Conservation (phyloP, 495 filamentous ascomycete genomes). For the Melanomma pulvis-pyrius region DNA sequence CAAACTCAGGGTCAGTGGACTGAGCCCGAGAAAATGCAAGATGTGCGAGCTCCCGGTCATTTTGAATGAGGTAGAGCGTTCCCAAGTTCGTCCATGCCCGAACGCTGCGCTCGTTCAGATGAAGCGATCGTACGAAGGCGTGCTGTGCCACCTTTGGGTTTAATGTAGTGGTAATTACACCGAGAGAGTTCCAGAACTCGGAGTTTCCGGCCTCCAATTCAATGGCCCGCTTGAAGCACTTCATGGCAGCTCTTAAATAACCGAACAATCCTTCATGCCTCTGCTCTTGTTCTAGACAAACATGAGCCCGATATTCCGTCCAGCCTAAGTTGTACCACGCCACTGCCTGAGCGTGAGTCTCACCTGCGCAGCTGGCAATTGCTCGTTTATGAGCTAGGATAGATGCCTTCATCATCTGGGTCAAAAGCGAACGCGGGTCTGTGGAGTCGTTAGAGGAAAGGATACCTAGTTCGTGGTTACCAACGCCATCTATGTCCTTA, state of each 20-base stretch:
- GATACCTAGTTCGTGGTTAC: conserved; percentile 49
- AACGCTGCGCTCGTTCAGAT: conserved; percentile 84
- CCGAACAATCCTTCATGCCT: conserved; percentile 52
- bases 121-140: conserved; percentile 86
- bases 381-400: conserved; percentile 88
- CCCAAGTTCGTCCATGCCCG: conserved; percentile 90
- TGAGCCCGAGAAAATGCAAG: conserved; percentile 88
- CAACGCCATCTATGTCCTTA: conserved; percentile 71
- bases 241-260: conserved; percentile 78
- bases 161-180: conserved; percentile 80
- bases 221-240: conserved; percentile 95
- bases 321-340: conserved; percentile 97
- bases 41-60: conserved; percentile 80
- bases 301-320: conserved; percentile 82
- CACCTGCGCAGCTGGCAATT: conserved; percentile 69
- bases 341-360: conserved; percentile 89
- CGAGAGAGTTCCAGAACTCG: conserved; percentile 97
- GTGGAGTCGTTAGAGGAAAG: conserved; percentile 42
- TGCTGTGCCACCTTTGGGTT: conserved; percentile 92
- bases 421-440: conserved; percentile 52
- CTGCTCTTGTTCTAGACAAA: conserved; percentile 56
- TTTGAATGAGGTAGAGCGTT: conserved; percentile 79
- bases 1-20: conserved; percentile 89
- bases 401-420: conserved; percentile 61
- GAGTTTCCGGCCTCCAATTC: conserved; percentile 93